Base-by-base conservation (phyloP, 331 rosid genomes). In the Phaseolus coccineus region DNA sequence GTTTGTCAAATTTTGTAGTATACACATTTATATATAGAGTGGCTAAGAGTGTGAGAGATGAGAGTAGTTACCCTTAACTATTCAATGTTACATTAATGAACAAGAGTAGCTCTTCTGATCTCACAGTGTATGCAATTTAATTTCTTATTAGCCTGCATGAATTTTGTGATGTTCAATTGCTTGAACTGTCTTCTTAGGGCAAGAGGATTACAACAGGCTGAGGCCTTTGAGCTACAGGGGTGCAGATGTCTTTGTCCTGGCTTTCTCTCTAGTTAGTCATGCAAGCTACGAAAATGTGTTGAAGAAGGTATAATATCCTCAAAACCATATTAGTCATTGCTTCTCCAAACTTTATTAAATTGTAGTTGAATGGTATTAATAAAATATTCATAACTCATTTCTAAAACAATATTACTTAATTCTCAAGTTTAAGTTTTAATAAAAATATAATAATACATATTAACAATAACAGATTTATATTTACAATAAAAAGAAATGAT, bases 191-290 rank as follows among this genome's bases (percentile, higher is more conserved):
- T 69, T 82, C 64, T 57, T 52, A 93, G 95, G 98, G 66, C 98
- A 93, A 93, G 98, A 93, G 81, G 98, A 93, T 84, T 93, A 89
- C 86, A 91, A 93, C 67, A 84, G 97, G 56, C 69, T 93, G 35
- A 93, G 98, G 92, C 98, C 97, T 33, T 84, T 93, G 82, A 93
- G 97, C 88, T 91, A 93, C 84, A 88, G 97, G 61, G 94, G 98
- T 3, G 98, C 92, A 28, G 98, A 93, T 88, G 98, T 93, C 55
- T 93, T 93, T 83, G 92, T 93, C 73, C 74, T 93, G 59, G 92
- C 97, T 59, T 93, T 93, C 88, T 93, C 98, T 39, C 61, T 91
- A 71, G 93, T 93, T 69, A 93, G 98, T 77, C 89, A 87, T 35
- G 97, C 98, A 6, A 93, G 97, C 85, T 93, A 88, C 50, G 97